Percentiles rank a stretch among this genome's conserved stretches.
Evolutionary conservation across 768 basidiomycete species (phyloP).

Genomic region (Suillus cothurnatus): DNA sequence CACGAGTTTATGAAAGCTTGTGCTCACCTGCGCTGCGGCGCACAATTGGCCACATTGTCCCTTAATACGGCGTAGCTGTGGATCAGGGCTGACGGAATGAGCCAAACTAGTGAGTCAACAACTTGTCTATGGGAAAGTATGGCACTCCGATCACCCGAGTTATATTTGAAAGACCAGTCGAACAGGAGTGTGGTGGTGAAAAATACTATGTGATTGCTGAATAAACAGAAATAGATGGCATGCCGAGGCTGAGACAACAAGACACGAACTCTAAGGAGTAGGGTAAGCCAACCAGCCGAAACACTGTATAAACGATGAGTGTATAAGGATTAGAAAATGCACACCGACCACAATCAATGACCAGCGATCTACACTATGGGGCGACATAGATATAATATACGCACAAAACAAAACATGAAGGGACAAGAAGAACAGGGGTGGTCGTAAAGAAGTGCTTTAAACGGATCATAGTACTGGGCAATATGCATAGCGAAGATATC

Average conservation of each 20-base stretch:
- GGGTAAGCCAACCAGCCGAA: constrained; percentile 3
- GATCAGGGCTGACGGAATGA: neutral
- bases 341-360: constrained; percentile 20
- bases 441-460: constrained; percentile 12
- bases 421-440: constrained; percentile 2
- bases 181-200: neutral
- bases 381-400: constrained; percentile 37
- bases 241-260: neutral
- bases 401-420: constrained; percentile 26
- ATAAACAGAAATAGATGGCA: constrained; percentile 1
- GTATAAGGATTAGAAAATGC: constrained; percentile 37
- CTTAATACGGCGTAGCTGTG: neutral
- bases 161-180: neutral
- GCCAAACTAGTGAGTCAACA: neutral
- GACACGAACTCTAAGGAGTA: neutral
- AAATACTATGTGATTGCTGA: constrained; percentile 3
- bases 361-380: constrained; percentile 32
- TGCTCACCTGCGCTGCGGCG: neutral
- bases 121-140: neutral
- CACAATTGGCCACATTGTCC: neutral
- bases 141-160: neutral
- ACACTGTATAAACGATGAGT: constrained; percentile 34
- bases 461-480: constrained; percentile 19
- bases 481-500: constrained; percentile 27
- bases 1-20: neutral